Base-by-base conservation (phyloP, 1,139 yeast genomes). In the Scheffersomyces lignicola region DNA sequence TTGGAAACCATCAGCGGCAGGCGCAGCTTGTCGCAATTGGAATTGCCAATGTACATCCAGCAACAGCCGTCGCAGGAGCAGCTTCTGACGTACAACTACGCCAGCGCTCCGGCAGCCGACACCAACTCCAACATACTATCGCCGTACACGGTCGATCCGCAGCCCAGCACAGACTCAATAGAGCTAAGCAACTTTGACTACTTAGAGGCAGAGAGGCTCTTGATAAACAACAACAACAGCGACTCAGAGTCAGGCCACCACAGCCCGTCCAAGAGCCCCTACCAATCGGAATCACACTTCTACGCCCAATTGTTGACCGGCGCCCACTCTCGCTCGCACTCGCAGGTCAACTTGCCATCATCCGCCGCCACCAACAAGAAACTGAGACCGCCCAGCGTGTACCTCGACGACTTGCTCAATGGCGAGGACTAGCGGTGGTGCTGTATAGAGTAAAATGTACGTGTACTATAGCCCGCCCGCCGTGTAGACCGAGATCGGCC, bases 381-480 rank as follows among this genome's bases (percentile, higher is more conserved):
- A 26, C 37, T 41, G 21, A 40, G 67, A 37, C 64, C 67, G 0
- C 69, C 69, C 10, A 59, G 65, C 40, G 55, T 58, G 40, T 51
- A 51, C 33, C 51, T 62, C 37, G 65, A 62, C 25, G 65, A 62
- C 31, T 49, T 52, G 14, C 39, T 52, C 14, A 50, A 42, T 33
- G 37, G 20, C 15, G 15, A 17, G n/a, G n/a, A n/a, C n/a, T n/a
- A n/a, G n/a, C n/a, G n/a, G n/a, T n/a, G n/a, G n/a, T n/a, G n/a
- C n/a, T n/a, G n/a, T n/a, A n/a, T n/a, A n/a, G n/a, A n/a, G n/a
- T n/a, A n/a, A n/a, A n/a, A n/a, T n/a, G n/a, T n/a, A n/a, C n/a
- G n/a, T n/a, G n/a, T n/a, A n/a, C n/a, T n/a, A n/a, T n/a, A n/a
- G n/a, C n/a, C n/a, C n/a, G n/a, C n/a, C n/a, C n/a, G n/a, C n/a